Conservation (phyloP, 2,329 filamentous ascomycete species). For the Xylariaceae sp. region DNA sequence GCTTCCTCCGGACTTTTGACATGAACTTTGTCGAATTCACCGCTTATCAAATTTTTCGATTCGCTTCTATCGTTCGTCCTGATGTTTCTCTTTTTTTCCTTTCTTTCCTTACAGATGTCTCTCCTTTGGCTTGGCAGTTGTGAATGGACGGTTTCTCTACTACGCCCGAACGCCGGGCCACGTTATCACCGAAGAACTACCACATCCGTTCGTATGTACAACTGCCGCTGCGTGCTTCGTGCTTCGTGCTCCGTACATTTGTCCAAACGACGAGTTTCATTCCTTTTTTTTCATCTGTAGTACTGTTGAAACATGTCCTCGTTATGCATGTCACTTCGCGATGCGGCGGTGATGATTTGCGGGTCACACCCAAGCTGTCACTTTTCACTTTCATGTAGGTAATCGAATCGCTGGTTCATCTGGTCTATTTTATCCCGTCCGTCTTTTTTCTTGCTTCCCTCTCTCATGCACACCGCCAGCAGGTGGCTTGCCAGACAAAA, state of each 20-base stretch:
- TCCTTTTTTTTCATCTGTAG: no score
- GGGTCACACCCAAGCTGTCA: neutral
- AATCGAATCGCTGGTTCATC: constrained; percentile 5
- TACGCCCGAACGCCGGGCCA: neutral
- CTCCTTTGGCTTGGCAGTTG: no score
- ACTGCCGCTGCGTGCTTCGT: no score
- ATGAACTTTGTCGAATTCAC: neutral
- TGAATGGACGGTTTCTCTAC: neutral
- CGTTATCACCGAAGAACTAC: neutral
- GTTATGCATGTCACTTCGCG: constrained; percentile 1
- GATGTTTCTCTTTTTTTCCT: neutral
- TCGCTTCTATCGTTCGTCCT: no score
- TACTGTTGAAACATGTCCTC: neutral
- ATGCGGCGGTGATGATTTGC: neutral
- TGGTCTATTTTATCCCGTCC: neutral
- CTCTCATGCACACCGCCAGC: constrained; percentile 7
- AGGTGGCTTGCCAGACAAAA: constrained; percentile 5
- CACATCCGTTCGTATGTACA: neutral
- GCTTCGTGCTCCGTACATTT: neutral
- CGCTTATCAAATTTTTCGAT: neutral
- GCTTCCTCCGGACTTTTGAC: no score
- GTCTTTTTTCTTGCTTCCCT: neutral
- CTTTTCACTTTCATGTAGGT: constrained; percentile 8
- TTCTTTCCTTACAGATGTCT: neutral
- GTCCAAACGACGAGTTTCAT: neutral